These are phyloP conservation scores for Heimioporus sp. DNA, from an alignment of 768 basidiomycete species.

Conservation along the genomic window DNA sequence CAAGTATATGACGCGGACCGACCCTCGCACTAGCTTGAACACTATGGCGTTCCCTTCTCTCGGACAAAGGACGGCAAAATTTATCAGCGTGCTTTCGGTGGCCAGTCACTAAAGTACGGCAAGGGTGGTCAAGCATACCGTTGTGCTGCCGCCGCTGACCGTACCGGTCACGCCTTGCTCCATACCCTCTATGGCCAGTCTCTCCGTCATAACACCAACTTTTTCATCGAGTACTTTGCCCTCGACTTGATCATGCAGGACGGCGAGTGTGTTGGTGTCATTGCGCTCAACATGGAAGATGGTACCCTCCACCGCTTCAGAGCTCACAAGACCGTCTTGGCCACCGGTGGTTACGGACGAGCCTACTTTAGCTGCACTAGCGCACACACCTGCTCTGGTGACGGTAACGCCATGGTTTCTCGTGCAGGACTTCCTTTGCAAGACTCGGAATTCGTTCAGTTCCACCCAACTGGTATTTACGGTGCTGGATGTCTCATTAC, in stretches of 20 bases:
- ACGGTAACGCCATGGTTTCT: conserved; percentile 98
- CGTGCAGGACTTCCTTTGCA: conserved; percentile 96
- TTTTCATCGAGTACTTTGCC: conserved; percentile 99
- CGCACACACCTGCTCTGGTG: conserved; percentile 98
- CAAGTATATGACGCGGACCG: background rate
- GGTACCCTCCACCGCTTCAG: conserved; percentile 99
- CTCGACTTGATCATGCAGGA: conserved; percentile 98
- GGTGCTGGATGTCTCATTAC: conserved; percentile 99
- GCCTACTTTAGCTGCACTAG: conserved; percentile 98
- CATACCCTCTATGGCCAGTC: conserved; percentile 99
- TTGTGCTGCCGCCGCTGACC: conserved; percentile 97
- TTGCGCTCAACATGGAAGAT: conserved; percentile 99
- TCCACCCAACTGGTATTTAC: conserved; percentile 99
- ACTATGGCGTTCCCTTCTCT: conserved; percentile 98
- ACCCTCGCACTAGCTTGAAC: conserved; percentile 71
- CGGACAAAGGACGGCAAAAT: conserved; percentile 98
- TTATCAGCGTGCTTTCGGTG: conserved; percentile 99
- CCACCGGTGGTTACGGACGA: conserved; percentile 97
- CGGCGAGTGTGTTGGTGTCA: conserved; percentile 98
- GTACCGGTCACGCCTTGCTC: conserved; percentile 96
- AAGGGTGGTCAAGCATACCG: conserved; percentile 99
- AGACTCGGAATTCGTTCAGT: conserved; percentile 99
- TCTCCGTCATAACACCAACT: conserved; percentile 97
- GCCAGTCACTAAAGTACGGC: conserved; percentile 93
- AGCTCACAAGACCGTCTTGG: conserved; percentile 96